Evolutionary conservation across 2,329 filamentous ascomycete species (phyloP), one percentile per base, ranked within the genome.

Genomic region (Venturia carpophila): DNA sequence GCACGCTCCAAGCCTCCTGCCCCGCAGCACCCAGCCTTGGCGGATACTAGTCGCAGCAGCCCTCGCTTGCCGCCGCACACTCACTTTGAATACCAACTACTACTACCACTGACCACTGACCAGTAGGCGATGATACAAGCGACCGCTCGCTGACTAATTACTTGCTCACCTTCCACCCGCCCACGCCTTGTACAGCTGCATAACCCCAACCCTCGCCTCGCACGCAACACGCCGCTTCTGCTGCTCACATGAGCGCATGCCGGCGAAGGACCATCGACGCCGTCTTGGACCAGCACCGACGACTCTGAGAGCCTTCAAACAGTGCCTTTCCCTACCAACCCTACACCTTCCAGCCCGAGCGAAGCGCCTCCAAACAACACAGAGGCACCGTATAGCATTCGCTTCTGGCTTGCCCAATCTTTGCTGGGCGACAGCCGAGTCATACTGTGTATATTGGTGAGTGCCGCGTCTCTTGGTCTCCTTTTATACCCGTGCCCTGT

Each of bases 381-480:
- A 30, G 0, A n/a, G 3, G 6, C 45, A 10, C 2, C 47, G 10
- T 5, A 15, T 10, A 27, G 47, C 3, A 27, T 34, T 34, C 6
- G 30, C 3, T 34, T 34, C 30, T 34, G 30, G 30, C 3, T 6
- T 34, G 30, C 6, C 30, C 21, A 21, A 10, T 52, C 21, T 4
- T 27, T 24, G n/a, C 45, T 24, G 9, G 1, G 4, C n/a, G 11
- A 10, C 7, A 9, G 11, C 11, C 5, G 49, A n/a, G 30, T 4
- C 27, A 39, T 34, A n/a, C n/a, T n/a, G n/a, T n/a, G n/a, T n/a
- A n/a, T n/a, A n/a, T 11, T 58, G 52, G 52, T 58, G 27, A 58
- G 52, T 37, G 52, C 52, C 17, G 52, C 52, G 7, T 47, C 60
- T 34, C 60, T 39, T 27, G 9, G 43, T 62, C 27, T 27, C 39